These are phyloP conservation scores for Rubroboletus pulcherrimus DNA, from an alignment of 768 basidiomycete genomes.

Conservation along the genomic window DNA sequence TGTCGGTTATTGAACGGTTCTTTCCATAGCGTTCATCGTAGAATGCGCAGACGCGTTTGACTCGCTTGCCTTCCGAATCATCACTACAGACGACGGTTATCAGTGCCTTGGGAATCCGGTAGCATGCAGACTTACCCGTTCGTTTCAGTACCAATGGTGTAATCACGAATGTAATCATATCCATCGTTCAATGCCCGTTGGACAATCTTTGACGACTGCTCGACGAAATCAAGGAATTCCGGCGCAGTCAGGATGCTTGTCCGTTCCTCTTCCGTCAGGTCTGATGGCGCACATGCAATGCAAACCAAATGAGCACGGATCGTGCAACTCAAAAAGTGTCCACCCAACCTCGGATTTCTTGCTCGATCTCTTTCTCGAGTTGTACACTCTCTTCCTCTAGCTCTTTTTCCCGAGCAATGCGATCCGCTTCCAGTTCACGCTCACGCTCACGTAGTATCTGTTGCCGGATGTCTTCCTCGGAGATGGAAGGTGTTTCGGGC, in stretches of 20 bases:
- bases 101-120: neutral
- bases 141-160: conserved; percentile 84
- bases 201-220: conserved; percentile 91
- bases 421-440: conserved; percentile 67
- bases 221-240: conserved; percentile 91
- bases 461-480: conserved; percentile 74
- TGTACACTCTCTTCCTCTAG: conserved; percentile 81
- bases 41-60: conserved; percentile 94
- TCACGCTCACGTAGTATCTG: conserved; percentile 59
- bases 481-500: conserved; percentile 43
- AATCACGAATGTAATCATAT: conserved; percentile 97
- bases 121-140: conserved; percentile 57
- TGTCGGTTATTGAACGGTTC: conserved; percentile 91
- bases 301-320: conserved; percentile 2
- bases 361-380: conserved; percentile 81
- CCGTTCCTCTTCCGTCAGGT: conserved; percentile 84
- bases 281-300: conserved; percentile 35
- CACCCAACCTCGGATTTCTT: conserved; percentile 72
- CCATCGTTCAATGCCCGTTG: conserved; percentile 92
- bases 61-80: conserved; percentile 83
- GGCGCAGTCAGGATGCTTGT: conserved; percentile 79
- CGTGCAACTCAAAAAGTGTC: neutral
- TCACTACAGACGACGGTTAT: conserved; percentile 49
- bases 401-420: conserved; percentile 66
- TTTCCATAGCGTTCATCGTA: conserved; percentile 87